These are phyloP conservation scores for Peronospora belbahrii DNA, from an alignment of 352 stramenopile species.

Conservation along the genomic window DNA sequence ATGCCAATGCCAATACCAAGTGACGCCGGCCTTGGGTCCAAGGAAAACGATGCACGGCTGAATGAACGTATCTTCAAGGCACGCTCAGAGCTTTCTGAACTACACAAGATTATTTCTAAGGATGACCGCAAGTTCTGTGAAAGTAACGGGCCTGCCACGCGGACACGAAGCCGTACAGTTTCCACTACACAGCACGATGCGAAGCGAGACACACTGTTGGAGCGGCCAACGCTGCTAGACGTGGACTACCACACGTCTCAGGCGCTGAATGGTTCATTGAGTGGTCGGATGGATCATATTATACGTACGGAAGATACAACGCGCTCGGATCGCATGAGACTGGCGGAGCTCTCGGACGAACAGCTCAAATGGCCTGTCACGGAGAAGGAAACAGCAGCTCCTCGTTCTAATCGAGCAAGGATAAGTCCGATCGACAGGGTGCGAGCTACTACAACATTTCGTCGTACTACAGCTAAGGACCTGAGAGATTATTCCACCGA, in stretches of 20 bases:
- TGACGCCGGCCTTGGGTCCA: slow-evolving; percentile 18
- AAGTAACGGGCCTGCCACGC: slow-evolving; percentile 21
- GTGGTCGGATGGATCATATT: slow-evolving; percentile 43
- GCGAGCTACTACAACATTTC: slow-evolving; percentile 28
- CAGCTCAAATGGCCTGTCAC: slow-evolving; percentile 39
- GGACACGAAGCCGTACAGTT: slow-evolving; percentile 22
- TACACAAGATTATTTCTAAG: slow-evolving; percentile 42
- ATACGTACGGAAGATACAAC: slow-evolving; percentile 35
- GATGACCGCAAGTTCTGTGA: slow-evolving; percentile 17
- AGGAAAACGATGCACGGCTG: slow-evolving; percentile 39
- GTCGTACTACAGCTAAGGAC: slow-evolving; percentile 46
- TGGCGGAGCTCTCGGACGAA: slow-evolving; percentile 71
- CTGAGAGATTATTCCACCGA: slow-evolving; percentile 61
- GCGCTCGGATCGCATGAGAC: slow-evolving; percentile 62
- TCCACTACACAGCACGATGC: slow-evolving; percentile 3
- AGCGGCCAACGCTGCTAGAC: slow-evolving; percentile 7
- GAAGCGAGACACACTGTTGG: not conserved
- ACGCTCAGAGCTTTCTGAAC: slow-evolving; percentile 40
- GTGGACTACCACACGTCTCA: slow-evolving; percentile 31
- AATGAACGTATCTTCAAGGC: slow-evolving; percentile 53
- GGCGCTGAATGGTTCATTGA: slow-evolving; percentile 22
- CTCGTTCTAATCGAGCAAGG: slow-evolving; percentile 4
- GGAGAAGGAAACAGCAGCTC: slow-evolving; percentile 8
- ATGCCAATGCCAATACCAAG: slow-evolving; percentile 11
- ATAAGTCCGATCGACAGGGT: slow-evolving; percentile 24